Base-by-base conservation (phyloP, 371 early-diverging fungal species). In the Polyrhizophydium stewartii region DNA sequence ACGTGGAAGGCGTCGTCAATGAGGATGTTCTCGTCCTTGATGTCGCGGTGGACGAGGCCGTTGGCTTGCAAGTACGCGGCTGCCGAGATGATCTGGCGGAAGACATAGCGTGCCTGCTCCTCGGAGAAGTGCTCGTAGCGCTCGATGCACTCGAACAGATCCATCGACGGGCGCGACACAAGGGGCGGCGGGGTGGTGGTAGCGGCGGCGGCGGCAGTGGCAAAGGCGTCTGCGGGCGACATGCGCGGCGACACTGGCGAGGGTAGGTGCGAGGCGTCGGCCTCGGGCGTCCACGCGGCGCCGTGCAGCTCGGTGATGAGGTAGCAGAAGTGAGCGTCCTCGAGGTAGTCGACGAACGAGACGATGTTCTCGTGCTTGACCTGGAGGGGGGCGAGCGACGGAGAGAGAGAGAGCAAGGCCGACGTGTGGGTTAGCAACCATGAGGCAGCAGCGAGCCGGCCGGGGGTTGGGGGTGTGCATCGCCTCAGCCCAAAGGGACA, bases 131-230 rank as follows among this genome's bases (percentile, higher is more conserved):
- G 59, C 33, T 27, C 58, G 71, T 79, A 46, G 68, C 75, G 69
- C 65, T 89, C 88, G 53, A 90, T 89, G 64, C 87, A 89, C 71
- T 92, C 92, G 67, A 92, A 92, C 58, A 92, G 70, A 67, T 92
- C 92, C 63, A 63, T 69, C 1, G 72, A 71, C 21, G 62, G 49
- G n/a, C 74, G 56, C 2, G 63, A 49, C 35, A 52, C 50, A 12
- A 62, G 40, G 16, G 21, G 25, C 24, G 55, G 38, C 27, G 55
- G 40, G 13, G 55, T 41, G n/a, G n/a, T n/a, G n/a, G n/a, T n/a
- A n/a, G n/a, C n/a, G n/a, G 25, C 43, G 16, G 37, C 24, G 60
- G 43, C 22, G 19, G 59, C 30, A 30, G 10, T 35, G 59, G 32
- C 21, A 24, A n/a, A 66, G 7, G 57, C 32, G 2, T 17, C 24